phyloP scores from a whole-genome alignment of 768 basidiomycete genomes.

The Gloeostereum incarnatum region DNA sequence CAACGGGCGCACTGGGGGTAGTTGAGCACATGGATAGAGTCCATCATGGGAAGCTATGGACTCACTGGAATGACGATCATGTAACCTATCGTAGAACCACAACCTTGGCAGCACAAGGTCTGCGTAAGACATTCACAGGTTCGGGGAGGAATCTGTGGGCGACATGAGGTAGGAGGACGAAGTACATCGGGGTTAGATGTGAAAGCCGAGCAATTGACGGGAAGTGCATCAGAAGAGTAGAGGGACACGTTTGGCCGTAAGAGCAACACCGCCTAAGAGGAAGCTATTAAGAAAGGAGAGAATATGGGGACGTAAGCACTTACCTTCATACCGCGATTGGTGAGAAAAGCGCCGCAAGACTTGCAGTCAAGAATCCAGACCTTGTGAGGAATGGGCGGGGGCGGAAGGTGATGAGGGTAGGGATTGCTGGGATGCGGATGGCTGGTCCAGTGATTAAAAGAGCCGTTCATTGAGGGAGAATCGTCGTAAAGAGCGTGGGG shows the following conservation, averaged over 20 bases:
- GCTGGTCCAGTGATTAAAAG: slow-evolving; percentile 22
- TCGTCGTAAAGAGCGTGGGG: slow-evolving; percentile 18
- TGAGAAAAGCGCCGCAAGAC: slow-evolving; percentile 63
- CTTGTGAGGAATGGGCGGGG: slow-evolving; percentile 49
- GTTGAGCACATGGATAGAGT: slow-evolving; percentile 3
- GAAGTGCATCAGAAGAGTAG: slow-evolving; percentile 76
- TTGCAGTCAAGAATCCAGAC: slow-evolving; percentile 80
- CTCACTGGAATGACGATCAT: slow-evolving; percentile 66
- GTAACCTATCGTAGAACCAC: slow-evolving; percentile 68
- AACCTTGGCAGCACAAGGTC: slow-evolving; percentile 71
- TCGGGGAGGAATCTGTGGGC: slow-evolving; percentile 27
- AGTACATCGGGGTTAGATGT: slow-evolving; percentile 35
- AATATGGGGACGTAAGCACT: slow-evolving; percentile 4
- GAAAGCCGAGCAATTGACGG: slow-evolving; percentile 67
- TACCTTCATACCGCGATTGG: slow-evolving; percentile 83
- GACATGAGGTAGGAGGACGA: slow-evolving; percentile 25
- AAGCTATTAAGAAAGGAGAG: slow-evolving; percentile 5
- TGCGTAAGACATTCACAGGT: slow-evolving; percentile 86
- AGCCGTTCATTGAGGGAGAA: slow-evolving; percentile 16
- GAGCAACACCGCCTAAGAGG: slow-evolving; percentile 66
- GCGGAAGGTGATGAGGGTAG: slow-evolving; percentile 28
- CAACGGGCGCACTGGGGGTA: slow-evolving; percentile 51
- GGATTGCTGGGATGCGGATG: slow-evolving; percentile 28
- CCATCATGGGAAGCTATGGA: slow-evolving; percentile 1
- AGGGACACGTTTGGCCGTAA: slow-evolving; percentile 74